These are phyloP conservation scores for Myriosclerotinia scirpicola DNA, from an alignment of 2,329 filamentous ascomycete genomes.

Conservation along the genomic window DNA sequence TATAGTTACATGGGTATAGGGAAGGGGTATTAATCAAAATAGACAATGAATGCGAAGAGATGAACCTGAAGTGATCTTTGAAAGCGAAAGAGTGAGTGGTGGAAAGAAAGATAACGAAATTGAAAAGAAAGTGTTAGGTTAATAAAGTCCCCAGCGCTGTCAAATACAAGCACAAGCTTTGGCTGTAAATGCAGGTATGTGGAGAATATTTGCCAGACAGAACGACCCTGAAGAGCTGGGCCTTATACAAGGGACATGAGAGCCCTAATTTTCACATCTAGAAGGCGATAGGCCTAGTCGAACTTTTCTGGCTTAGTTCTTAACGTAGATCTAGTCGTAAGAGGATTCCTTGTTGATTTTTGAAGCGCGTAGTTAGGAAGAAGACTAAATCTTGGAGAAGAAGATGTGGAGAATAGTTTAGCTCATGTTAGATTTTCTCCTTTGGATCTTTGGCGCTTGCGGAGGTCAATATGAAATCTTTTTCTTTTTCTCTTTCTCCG, in stretches of 20 bases:
- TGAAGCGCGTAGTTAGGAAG: neutral
- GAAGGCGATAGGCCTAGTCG: neutral
- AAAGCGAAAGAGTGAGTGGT: no score
- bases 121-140: neutral
- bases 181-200: neutral
- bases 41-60: neutral
- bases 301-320: neutral
- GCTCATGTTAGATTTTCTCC: neutral
- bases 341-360: neutral
- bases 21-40: neutral
- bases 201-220: neutral
- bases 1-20: neutral
- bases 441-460: slow-evolving; percentile 1
- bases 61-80: neutral
- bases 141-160: neutral
- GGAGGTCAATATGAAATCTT: slow-evolving; percentile 3
- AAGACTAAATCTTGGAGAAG: neutral
- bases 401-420: neutral
- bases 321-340: neutral
- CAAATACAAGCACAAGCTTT: neutral
- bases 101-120: neutral
- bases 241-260: neutral
- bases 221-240: neutral
- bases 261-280: neutral
- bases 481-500: slow-evolving; percentile 5